Evolutionary conservation across 1,284 basidiomycete species (phyloP).

Genomic region (Anthracocystis walkeri): DNA sequence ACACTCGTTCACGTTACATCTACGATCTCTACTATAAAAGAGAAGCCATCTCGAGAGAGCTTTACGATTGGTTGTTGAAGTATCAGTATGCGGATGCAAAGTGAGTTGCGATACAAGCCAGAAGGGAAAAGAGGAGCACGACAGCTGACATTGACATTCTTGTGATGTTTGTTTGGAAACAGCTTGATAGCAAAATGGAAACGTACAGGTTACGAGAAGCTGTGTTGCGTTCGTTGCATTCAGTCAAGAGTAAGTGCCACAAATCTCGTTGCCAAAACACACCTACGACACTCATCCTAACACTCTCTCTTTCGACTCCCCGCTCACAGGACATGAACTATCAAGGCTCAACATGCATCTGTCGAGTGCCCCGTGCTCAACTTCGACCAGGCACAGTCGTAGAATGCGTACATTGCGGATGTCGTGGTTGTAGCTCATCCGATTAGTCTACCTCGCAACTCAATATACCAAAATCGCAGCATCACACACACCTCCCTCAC

Average conservation of each 20-base stretch:
- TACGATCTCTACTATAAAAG: constrained; percentile 99
- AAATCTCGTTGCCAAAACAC: neutral
- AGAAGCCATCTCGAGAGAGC: constrained; percentile 89
- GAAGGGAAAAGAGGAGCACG: neutral
- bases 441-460: constrained; percentile 34
- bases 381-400: constrained; percentile 92
- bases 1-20: constrained; percentile 88
- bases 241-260: constrained; percentile 80
- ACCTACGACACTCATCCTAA: constrained; percentile 22
- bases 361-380: constrained; percentile 93
- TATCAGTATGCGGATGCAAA: constrained; percentile 97
- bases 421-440: constrained; percentile 61
- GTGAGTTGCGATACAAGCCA: constrained; percentile 73
- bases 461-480: constrained; percentile 2
- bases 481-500: neutral
- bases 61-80: constrained; percentile 98
- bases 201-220: constrained; percentile 96
- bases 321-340: constrained; percentile 91
- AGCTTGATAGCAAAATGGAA: constrained; percentile 99
- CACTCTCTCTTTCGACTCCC: neutral
- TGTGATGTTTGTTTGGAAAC: neutral
- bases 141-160: neutral
- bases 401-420: constrained; percentile 91
- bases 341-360: constrained; percentile 98
- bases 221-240: constrained; percentile 96